Evolutionary conservation across 1,284 basidiomycete genomes (phyloP).

Genomic region (Ustilago bromivora): DNA sequence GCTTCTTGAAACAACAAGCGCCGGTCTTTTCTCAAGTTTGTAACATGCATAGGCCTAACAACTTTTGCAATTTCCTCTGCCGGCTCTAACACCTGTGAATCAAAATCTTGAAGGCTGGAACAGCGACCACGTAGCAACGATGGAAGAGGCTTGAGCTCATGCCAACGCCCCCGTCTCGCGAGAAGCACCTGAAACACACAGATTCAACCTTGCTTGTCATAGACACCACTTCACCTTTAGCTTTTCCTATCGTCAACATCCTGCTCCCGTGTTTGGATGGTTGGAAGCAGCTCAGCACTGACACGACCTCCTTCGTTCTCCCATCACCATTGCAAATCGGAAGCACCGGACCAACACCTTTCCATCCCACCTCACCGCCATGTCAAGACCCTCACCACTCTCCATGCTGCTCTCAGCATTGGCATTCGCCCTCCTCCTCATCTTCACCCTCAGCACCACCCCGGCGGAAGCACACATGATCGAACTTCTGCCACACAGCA

Average conservation of each 20-base stretch:
- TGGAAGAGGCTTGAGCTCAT: neutral
- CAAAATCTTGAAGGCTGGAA: neutral
- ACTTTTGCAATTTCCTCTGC: neutral
- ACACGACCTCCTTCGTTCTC: neutral
- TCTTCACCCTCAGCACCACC: neutral
- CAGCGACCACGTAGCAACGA: neutral
- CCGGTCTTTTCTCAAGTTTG: neutral
- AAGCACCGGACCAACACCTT: neutral
- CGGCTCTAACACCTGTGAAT: neutral
- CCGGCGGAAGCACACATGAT: constrained; percentile 70
- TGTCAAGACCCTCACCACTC: constrained; percentile 12
- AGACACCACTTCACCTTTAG: neutral
- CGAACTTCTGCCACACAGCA: constrained; percentile 79
- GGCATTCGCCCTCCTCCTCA: constrained; percentile 18
- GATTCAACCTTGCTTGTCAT: neutral
- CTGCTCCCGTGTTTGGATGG: constrained; percentile 1
- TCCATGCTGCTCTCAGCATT: constrained; percentile 5
- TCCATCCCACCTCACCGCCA: neutral
- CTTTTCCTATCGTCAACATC: neutral
- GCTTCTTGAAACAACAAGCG: neutral
- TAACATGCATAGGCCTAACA: neutral
- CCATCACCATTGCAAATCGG: neutral
- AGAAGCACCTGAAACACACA: constrained; percentile 2
- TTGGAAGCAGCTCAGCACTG: neutral
- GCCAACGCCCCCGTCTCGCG: constrained; percentile 1